Percentiles rank a stretch among this genome's conserved stretches.
phyloP scores from a whole-genome alignment of 2,329 filamentous ascomycete species.

The Trichoderma oligosporum region DNA sequence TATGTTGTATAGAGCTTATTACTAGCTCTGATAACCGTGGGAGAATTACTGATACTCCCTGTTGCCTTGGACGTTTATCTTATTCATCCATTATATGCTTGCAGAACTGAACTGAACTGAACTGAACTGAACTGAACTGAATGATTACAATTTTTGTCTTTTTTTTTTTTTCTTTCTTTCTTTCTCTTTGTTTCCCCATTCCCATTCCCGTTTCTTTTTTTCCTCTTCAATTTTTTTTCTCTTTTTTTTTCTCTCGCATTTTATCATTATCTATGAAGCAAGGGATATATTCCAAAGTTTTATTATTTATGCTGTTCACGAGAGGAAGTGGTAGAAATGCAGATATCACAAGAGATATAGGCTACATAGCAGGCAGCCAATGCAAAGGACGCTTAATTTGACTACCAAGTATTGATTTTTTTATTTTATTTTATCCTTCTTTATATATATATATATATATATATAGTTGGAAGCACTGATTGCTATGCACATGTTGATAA shows the following conservation, averaged over 20 bases:
- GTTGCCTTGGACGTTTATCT: not conserved
- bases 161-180: not conserved
- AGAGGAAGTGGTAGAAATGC: not conserved
- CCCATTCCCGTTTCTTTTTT: too few species aligned
- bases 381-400: not conserved
- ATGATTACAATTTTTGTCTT: not conserved
- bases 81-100: not conserved
- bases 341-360: not conserved
- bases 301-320: not conserved
- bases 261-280: not conserved
- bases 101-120: not conserved
- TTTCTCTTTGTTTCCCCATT: too few species aligned
- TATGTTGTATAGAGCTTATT: not conserved
- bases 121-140: not conserved
- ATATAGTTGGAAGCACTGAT: too few species aligned
- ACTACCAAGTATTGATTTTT: not conserved
- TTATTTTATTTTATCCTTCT: too few species aligned
- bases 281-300: not conserved
- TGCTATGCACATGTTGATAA: too few species aligned
- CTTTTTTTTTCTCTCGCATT: not conserved
- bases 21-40: too few species aligned
- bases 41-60: too few species aligned
- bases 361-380: not conserved
- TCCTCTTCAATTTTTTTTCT: not conserved
- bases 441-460: too few species aligned